A percentile compares a stretch with the other conserved stretches of the same genome.
These are phyloP conservation scores for Magnusiomyces suaveolens DNA, from an alignment of 1,139 yeast genomes.

Conservation along the genomic window DNA sequence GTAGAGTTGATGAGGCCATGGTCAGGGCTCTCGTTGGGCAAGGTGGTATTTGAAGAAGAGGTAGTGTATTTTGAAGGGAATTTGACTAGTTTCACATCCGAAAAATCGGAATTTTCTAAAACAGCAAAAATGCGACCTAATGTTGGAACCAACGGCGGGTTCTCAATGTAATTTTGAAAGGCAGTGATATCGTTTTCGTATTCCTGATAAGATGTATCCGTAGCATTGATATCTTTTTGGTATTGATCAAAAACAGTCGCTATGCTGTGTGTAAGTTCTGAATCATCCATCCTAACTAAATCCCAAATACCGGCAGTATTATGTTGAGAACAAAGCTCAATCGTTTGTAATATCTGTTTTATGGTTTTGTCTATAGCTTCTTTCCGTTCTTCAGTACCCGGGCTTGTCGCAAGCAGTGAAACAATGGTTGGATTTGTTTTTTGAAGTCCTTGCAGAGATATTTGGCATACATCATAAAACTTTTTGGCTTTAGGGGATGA, in stretches of 20 bases:
- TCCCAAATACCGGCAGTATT: not conserved
- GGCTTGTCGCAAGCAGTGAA: not conserved
- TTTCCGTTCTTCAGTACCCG: not conserved
- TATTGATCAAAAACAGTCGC: constrained; percentile 8
- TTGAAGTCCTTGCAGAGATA: not conserved
- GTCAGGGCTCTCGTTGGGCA: not conserved
- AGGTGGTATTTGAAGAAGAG: not conserved
- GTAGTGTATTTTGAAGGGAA: not conserved
- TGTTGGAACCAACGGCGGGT: constrained; percentile 15
- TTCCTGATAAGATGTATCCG: constrained; percentile 7
- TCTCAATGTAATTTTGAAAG: constrained; percentile 9
- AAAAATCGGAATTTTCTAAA: constrained; percentile 9
- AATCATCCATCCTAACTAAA: not conserved
- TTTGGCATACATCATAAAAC: not conserved
- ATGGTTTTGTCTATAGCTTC: not conserved
- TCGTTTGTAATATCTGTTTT: not conserved
- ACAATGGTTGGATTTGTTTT: not conserved
- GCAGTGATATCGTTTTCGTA: constrained; percentile 10
- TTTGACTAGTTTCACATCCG: not conserved
- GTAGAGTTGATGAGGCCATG: not conserved
- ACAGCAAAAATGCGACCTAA: constrained; percentile 10
- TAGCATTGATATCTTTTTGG: constrained; percentile 5
- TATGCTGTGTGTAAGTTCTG: not conserved
- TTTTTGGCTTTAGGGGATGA: not conserved
- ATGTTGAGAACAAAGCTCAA: not conserved